A percentile compares a stretch with the other conserved stretches of the same genome.
Evolutionary conservation across 176 grass and related monocot species (phyloP).

Genomic region (Alloteropsis semialata): DNA sequence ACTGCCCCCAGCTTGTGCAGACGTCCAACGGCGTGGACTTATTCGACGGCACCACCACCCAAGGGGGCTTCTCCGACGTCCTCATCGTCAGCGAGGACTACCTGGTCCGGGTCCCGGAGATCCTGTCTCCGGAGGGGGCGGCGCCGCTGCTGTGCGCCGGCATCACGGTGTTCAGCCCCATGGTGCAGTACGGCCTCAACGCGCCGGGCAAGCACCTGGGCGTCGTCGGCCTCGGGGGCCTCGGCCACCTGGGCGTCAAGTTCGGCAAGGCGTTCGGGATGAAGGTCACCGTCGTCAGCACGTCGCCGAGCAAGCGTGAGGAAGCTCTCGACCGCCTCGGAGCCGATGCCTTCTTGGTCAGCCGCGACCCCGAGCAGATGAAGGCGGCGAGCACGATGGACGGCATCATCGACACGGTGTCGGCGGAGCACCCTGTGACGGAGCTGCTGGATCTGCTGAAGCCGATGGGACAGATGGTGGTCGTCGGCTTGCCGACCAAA

Average conservation of each 20-base stretch:
- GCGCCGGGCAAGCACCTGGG: slow-evolving; percentile 37
- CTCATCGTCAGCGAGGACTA: slow-evolving; percentile 32
- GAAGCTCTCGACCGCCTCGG: slow-evolving; percentile 39
- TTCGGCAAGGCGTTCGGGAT: slow-evolving; percentile 60
- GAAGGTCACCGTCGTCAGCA: slow-evolving; percentile 56
- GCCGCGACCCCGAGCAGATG: slow-evolving; percentile 35
- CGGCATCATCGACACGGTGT: slow-evolving; percentile 59
- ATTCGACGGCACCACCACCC: slow-evolving; percentile 21
- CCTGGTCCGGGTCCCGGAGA: slow-evolving; percentile 27
- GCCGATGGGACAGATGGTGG: slow-evolving; percentile 34
- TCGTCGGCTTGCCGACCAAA: slow-evolving; percentile 27
- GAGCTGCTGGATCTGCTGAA: slow-evolving; percentile 35
- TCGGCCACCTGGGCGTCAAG: slow-evolving; percentile 51
- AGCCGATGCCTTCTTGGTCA: slow-evolving; percentile 52
- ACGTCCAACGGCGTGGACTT: slow-evolving; percentile 40
- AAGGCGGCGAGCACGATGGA: slow-evolving; percentile 41
- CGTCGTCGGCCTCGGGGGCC: slow-evolving; percentile 48
- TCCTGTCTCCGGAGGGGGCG: slow-evolving; percentile 6
- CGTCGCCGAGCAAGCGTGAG: slow-evolving; percentile 21
- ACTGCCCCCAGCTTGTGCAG: slow-evolving; percentile 25
- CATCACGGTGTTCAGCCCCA: slow-evolving; percentile 40
- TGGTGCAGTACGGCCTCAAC: slow-evolving; percentile 39
- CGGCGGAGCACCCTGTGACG: slow-evolving; percentile 31
- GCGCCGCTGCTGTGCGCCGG: slow-evolving; percentile 55
- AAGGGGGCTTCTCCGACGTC: slow-evolving; percentile 44